Conservation (phyloP, 1,284 basidiomycete species). For the Bjerkandera adusta region DNA sequence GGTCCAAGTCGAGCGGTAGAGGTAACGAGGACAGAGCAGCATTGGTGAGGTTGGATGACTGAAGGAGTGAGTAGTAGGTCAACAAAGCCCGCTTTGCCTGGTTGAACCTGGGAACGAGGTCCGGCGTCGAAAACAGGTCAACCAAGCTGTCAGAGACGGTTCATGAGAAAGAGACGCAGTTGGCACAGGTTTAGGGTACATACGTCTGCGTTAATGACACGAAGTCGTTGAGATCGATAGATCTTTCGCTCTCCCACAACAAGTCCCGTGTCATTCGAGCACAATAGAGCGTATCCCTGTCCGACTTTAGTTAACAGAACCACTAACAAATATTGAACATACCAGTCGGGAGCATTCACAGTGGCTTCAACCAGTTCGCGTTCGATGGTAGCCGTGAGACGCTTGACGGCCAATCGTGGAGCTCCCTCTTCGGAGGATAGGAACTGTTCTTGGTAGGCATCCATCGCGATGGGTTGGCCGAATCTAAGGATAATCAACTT, state of each 20-base stretch:
- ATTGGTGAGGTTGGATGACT: slow-evolving; percentile 80
- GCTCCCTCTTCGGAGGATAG: slow-evolving; percentile 64
- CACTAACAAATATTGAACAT: slow-evolving; percentile 25
- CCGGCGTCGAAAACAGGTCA: slow-evolving; percentile 76
- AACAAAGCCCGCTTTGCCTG: slow-evolving; percentile 70
- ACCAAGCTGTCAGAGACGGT: slow-evolving; percentile 51
- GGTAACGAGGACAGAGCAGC: slow-evolving; percentile 77
- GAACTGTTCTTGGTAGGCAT: slow-evolving; percentile 78
- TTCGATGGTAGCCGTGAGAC: slow-evolving; percentile 76
- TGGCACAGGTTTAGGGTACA: slow-evolving; percentile 12
- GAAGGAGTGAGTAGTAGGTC: slow-evolving; percentile 85
- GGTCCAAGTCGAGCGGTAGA: slow-evolving; percentile 78
- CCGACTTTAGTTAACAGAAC: slow-evolving; percentile 2
- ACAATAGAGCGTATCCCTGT: slow-evolving; percentile 82
- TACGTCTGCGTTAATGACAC: slow-evolving; percentile 88
- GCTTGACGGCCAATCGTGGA: slow-evolving; percentile 82
- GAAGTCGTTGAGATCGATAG: slow-evolving; percentile 77
- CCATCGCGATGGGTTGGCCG: slow-evolving; percentile 76
- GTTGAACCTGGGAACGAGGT: slow-evolving; percentile 59
- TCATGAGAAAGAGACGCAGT: neutral
- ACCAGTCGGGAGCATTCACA: slow-evolving; percentile 95
- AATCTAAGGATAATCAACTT: slow-evolving; percentile 50
- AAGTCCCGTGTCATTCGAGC: slow-evolving; percentile 89
- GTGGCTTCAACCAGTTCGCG: slow-evolving; percentile 71
- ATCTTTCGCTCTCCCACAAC: slow-evolving; percentile 78